Conservation (phyloP, 148 eudicot genomes). For the Fagopyrum homotropicum region DNA sequence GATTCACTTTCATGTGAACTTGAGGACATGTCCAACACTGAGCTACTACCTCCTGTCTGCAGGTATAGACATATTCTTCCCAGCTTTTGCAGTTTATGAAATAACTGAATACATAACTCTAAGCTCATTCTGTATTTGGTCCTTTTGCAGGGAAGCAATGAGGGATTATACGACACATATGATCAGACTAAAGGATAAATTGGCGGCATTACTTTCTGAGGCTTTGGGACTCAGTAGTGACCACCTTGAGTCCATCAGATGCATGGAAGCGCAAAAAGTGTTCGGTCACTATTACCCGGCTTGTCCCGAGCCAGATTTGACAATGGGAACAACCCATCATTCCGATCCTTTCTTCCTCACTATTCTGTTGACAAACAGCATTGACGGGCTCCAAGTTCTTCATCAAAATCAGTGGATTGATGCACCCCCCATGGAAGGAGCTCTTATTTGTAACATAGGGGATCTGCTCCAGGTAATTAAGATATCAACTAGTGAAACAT, state of each 20-base stretch:
- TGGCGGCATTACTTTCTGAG: constrained; percentile 52
- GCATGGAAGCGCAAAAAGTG: constrained; percentile 47
- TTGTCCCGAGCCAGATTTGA: constrained; percentile 69
- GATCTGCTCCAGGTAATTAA: constrained; percentile 13
- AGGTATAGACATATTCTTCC: constrained; percentile 20
- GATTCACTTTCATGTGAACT: constrained; percentile 32
- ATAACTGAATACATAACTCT: neutral
- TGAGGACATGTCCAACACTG: constrained; percentile 15
- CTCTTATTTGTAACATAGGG: constrained; percentile 17
- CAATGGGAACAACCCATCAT: constrained; percentile 53
- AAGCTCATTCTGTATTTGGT: neutral
- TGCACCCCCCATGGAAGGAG: constrained; percentile 51
- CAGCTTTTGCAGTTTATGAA: too few species aligned
- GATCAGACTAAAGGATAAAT: constrained; percentile 24
- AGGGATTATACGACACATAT: constrained; percentile 35
- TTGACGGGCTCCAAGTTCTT: constrained; percentile 66
- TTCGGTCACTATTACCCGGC: constrained; percentile 63
- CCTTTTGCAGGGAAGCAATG: constrained; percentile 45
- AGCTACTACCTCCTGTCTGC: constrained; percentile 32
- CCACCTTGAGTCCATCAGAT: constrained; percentile 33
- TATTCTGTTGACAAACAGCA: constrained; percentile 40
- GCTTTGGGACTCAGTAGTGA: constrained; percentile 50
- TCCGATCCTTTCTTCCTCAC: constrained; percentile 62
- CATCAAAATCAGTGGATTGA: constrained; percentile 50
- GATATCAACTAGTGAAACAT: neutral